Base-by-base conservation (phyloP, 164 flowering plant species). In the Chimonanthus praecox region DNA sequence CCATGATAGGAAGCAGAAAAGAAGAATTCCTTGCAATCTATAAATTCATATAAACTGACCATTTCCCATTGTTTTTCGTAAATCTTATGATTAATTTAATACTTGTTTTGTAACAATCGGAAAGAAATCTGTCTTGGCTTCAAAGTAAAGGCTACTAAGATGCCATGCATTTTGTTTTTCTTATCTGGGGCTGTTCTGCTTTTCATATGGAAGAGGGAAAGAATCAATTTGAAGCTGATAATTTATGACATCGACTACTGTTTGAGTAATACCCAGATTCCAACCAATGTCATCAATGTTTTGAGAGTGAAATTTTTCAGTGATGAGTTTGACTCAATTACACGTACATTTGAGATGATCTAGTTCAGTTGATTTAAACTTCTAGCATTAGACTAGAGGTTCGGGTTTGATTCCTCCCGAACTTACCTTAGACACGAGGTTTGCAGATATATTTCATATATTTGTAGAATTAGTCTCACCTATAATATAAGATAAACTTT, bases 1-100 rank as follows among this genome's bases (percentile, higher is more conserved):
- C 91, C 97, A 92, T 92, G 77, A 62, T 71, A 21, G 33, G 74
- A 64, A 49, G 65, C 50, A 43, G 47, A 58, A 65, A 15, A 45
- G 48, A 49, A 44, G 33, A 9, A 47, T 47, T 5, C 15, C 11
- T 63, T 7, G 15, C 15, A 4, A 54, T 66, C n/a, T 66, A 18
- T 45, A 5, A 7, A 66, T 33, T 33, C 33, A 33, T 33, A 33
- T 33, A 33, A 33, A 33, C 33, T 33, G 33, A 33, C 0, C 33
- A 33, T 33, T 33, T 43, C 60, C 60, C n/a, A 54, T 54, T 66
- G 68, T 15, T 13, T 45, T 11, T 54, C 11, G 13, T 54, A n/a
- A n/a, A 54, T 54, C 16, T 13, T 33, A 1, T 33, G 33, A 33
- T 11, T 54, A 5, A n/a, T 54, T 54, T 54, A 54, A 11, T n/a